These are phyloP conservation scores for Vanrija sp. DNA, from an alignment of 1,284 basidiomycete genomes.

Conservation along the genomic window DNA sequence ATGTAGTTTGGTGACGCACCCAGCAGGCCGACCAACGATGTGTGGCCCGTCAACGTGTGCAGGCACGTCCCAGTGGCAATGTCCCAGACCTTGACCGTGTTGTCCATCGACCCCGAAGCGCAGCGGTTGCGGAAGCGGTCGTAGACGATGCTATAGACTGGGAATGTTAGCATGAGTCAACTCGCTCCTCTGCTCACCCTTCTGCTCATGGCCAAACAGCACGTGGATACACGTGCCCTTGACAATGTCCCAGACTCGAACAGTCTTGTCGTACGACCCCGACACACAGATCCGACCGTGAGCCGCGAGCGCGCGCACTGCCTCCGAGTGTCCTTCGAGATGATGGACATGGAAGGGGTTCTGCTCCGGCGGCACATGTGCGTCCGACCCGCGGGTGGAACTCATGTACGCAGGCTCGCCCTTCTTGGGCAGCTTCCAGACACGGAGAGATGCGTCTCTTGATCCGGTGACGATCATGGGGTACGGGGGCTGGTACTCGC, in stretches of 20 bases:
- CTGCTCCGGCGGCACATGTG: constrained; percentile 52
- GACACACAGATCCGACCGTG: constrained; percentile 83
- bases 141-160: constrained; percentile 86
- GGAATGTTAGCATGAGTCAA: neutral
- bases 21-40: constrained; percentile 79
- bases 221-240: constrained; percentile 78
- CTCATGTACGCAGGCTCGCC: constrained; percentile 59
- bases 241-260: constrained; percentile 90
- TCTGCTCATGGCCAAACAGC: constrained; percentile 80
- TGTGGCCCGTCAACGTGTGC: constrained; percentile 77
- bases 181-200: constrained; percentile 57
- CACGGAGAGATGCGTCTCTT: constrained; percentile 79
- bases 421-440: constrained; percentile 80
- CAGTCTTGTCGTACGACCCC: constrained; percentile 91
- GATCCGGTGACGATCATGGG: constrained; percentile 89
- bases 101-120: constrained; percentile 93
- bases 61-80: constrained; percentile 71
- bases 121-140: constrained; percentile 79
- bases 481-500: constrained; percentile 51
- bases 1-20: constrained; percentile 81
- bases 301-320: constrained; percentile 86
- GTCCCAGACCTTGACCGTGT: constrained; percentile 89
- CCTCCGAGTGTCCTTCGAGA: constrained; percentile 81
- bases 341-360: constrained; percentile 86
- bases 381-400: neutral